phyloP scores from a whole-genome alignment of 768 basidiomycete species.

The Hygrocybe coccinea region DNA sequence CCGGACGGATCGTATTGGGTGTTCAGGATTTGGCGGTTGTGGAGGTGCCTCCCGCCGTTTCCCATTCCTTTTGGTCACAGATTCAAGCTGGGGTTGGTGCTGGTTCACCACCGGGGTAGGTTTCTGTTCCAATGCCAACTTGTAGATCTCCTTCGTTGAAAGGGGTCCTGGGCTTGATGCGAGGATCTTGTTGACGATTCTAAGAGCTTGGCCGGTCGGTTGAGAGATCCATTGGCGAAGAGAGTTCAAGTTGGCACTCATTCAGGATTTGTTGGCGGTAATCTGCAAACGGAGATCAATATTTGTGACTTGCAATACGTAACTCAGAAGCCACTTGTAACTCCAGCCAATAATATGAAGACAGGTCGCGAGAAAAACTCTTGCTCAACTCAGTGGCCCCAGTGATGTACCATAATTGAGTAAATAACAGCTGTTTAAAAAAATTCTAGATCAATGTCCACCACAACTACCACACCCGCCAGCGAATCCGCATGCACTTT shows the following conservation, averaged over 20 bases:
- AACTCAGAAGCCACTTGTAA: no score
- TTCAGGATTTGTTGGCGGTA: no score
- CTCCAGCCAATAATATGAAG: no score
- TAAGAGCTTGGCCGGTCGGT: slow-evolving; percentile 14
- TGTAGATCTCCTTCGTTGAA: slow-evolving; percentile 37
- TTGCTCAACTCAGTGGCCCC: no score
- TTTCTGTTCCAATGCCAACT: slow-evolving; percentile 29
- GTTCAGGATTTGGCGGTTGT: slow-evolving; percentile 37
- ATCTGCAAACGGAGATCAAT: no score
- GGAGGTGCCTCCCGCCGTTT: slow-evolving; percentile 9
- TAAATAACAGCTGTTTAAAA: no score
- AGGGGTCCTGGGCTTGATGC: slow-evolving; percentile 27
- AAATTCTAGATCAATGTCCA: background rate
- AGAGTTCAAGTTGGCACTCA: background rate
- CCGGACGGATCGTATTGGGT: slow-evolving; percentile 54
- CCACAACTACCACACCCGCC: slow-evolving; percentile 14
- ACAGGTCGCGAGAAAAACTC: no score
- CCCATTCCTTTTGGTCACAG: background rate
- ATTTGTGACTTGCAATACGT: no score
- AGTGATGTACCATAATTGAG: no score
- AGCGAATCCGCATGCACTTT: no score
- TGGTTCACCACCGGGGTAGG: slow-evolving; percentile 12
- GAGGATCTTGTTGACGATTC: slow-evolving; percentile 32
- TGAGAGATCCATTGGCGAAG: background rate
- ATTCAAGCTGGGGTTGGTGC: background rate